Percentiles rank a stretch among this genome's conserved stretches.
phyloP scores from a whole-genome alignment of 202 grass and related monocot genomes.

The Elaeis oleifera region DNA sequence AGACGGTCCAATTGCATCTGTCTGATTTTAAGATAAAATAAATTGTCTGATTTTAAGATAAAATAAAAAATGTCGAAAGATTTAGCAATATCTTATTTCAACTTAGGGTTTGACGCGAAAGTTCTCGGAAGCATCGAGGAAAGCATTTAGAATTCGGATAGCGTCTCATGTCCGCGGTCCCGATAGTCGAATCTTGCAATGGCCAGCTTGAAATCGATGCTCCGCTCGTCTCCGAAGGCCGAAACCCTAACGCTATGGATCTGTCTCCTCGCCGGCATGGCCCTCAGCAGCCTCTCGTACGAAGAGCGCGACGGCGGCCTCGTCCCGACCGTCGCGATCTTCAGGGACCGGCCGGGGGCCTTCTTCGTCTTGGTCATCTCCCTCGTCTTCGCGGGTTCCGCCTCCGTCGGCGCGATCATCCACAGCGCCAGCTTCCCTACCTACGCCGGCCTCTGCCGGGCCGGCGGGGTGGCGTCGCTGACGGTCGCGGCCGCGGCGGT shows the following conservation, averaged over 20 bases:
- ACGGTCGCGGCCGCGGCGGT: background rate
- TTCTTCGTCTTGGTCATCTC: slow-evolving; percentile 12
- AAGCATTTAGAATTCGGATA: too few species aligned
- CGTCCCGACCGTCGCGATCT: slow-evolving; percentile 7
- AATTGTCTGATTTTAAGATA: too few species aligned
- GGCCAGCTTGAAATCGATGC: too few species aligned
- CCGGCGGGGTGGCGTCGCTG: background rate
- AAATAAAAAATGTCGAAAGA: too few species aligned
- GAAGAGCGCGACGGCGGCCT: background rate
- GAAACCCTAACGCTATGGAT: slow-evolving; percentile 11
- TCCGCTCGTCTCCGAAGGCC: too few species aligned
- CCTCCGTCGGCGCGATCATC: slow-evolving; percentile 3
- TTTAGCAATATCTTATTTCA: too few species aligned
- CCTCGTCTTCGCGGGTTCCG: slow-evolving; percentile 5
- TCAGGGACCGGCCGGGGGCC: slow-evolving; percentile 3
- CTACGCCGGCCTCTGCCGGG: slow-evolving; percentile 8
- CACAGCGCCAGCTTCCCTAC: slow-evolving; percentile 4
- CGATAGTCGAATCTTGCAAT: too few species aligned
- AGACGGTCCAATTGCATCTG: too few species aligned
- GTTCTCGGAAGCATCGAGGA: too few species aligned
- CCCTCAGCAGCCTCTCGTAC: slow-evolving; percentile 10
- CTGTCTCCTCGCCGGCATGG: background rate
- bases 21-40: too few species aligned
- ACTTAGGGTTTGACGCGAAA: too few species aligned
- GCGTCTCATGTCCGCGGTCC: too few species aligned